phyloP scores from a whole-genome alignment of 2,329 filamentous ascomycete genomes.

The Tolypocladium endophyticum region DNA sequence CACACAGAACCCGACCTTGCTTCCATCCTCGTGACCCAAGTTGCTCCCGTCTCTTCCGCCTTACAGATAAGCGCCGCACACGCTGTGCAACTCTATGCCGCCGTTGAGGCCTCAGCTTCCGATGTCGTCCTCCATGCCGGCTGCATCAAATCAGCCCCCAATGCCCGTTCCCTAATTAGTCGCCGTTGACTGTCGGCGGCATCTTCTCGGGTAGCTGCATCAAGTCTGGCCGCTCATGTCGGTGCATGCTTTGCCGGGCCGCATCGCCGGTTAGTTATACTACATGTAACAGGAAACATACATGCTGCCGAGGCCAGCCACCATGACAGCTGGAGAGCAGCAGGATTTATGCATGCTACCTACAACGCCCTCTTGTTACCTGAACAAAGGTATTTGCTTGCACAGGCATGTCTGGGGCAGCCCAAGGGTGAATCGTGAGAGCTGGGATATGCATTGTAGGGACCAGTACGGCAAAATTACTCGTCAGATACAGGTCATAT shows the following conservation, averaged over 20 bases:
- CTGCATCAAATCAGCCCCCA: neutral
- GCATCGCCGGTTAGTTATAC: too few relatives aligned
- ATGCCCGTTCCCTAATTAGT: too few relatives aligned
- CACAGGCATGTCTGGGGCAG: too few relatives aligned
- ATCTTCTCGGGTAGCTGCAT: neutral
- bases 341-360: too few relatives aligned
- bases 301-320: too few relatives aligned
- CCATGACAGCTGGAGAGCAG: too few relatives aligned
- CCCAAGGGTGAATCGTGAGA: neutral
- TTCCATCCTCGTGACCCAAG: neutral
- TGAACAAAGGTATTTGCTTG: too few relatives aligned
- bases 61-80: neutral
- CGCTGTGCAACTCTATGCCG: neutral
- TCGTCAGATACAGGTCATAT: neutral
- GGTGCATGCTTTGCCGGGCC: neutral
- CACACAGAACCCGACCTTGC: neutral
- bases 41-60: neutral
- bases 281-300: too few relatives aligned
- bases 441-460: neutral
- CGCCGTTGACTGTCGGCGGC: neutral
- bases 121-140: neutral
- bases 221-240: neutral
- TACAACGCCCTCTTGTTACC: too few relatives aligned
- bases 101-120: neutral
- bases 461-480: neutral